A percentile compares a stretch with the other conserved stretches of the same genome.
Evolutionary conservation across 805 yeast species (phyloP).

Genomic region (Candida taoyuanica): DNA sequence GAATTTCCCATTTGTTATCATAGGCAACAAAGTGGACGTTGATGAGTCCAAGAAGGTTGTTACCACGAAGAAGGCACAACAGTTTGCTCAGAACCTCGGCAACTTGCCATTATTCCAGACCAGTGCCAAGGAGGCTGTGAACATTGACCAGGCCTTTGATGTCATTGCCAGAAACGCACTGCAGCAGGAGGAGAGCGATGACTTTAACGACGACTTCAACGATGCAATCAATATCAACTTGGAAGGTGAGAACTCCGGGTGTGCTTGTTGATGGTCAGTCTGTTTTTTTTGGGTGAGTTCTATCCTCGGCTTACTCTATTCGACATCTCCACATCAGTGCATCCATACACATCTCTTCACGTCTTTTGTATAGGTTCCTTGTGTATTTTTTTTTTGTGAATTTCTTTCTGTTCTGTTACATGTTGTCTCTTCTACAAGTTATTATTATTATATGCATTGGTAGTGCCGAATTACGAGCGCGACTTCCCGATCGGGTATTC

Average conservation of each 20-base stretch:
- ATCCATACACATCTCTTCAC: no score
- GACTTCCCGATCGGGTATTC: no score
- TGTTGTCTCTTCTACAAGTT: no score
- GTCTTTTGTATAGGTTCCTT: no score
- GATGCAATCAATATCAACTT: constrained; percentile 95
- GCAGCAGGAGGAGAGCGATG: constrained; percentile 91
- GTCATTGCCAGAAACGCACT: constrained; percentile 93
- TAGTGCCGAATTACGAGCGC: no score
- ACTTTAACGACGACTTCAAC: constrained; percentile 87
- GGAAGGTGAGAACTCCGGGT: constrained; percentile 55
- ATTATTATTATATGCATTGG: no score
- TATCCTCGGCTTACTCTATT: no score
- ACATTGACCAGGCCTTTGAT: constrained; percentile 93
- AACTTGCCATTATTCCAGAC: constrained; percentile 93
- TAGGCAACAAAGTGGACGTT: constrained; percentile 93
- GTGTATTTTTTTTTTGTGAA: no score
- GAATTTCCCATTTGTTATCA: constrained; percentile 89
- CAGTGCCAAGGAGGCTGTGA: constrained; percentile 95
- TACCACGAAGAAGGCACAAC: constrained; percentile 54
- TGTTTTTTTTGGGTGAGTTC: no score
- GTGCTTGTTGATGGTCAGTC: constrained; percentile 21
- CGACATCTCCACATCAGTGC: no score
- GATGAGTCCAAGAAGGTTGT: constrained; percentile 84
- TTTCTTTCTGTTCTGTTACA: no score
- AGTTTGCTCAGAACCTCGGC: constrained; percentile 57